Conservation (phyloP, 768 basidiomycete genomes). For the Dioszegia hungarica region DNA sequence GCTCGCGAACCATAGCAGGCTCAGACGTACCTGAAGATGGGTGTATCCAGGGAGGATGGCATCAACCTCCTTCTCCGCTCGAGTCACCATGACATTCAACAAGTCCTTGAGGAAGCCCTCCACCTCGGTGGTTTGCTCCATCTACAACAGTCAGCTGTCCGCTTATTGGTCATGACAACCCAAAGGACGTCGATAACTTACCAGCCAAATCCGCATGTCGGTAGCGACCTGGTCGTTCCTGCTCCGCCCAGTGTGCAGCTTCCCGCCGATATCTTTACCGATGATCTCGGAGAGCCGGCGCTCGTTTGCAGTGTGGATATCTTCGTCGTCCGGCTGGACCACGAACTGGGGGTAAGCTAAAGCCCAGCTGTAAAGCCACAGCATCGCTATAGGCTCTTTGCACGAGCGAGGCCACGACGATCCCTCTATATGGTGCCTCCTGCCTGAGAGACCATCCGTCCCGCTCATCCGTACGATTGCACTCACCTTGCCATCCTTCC, state of each 20-base stretch:
- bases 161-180: too few relatives aligned
- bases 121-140: constrained; percentile 67
- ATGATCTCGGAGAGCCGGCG: constrained; percentile 88
- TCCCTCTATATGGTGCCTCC: not conserved
- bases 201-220: constrained; percentile 94
- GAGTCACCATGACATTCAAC: constrained; percentile 79
- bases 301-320: constrained; percentile 98
- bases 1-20: not conserved
- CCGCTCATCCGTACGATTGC: too few relatives aligned
- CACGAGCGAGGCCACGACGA: too few relatives aligned
- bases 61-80: constrained; percentile 90
- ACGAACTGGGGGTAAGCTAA: constrained; percentile 58
- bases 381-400: too few relatives aligned
- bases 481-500: constrained; percentile 69
- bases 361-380: not conserved
- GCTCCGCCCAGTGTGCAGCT: constrained; percentile 93
- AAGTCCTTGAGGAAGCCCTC: constrained; percentile 67
- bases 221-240: constrained; percentile 98
- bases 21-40: constrained; percentile 56
- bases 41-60: constrained; percentile 93
- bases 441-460: too few relatives aligned
- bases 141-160: constrained; percentile 20
- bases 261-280: constrained; percentile 78
- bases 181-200: constrained; percentile 16
- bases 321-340: constrained; percentile 82